Percentiles rank a stretch among this genome's conserved stretches.
These are phyloP conservation scores for Ustilago xerochloae DNA, from an alignment of 1,284 basidiomycete genomes.

Conservation along the genomic window DNA sequence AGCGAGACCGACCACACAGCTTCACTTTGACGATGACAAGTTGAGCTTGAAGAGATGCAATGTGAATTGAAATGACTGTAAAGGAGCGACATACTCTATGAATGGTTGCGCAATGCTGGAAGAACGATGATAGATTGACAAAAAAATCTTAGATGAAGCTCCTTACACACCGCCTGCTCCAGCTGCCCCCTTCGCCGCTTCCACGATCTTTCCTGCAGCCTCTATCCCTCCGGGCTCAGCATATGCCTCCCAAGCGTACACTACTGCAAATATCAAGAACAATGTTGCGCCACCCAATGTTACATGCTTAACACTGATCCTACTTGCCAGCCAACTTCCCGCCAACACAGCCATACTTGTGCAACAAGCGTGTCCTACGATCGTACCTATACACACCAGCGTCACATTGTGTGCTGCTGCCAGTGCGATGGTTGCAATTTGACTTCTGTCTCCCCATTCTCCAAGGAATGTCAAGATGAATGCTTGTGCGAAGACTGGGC, in stretches of 20 bases:
- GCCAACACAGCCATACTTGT: slow-evolving; percentile 89
- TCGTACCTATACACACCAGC: slow-evolving; percentile 88
- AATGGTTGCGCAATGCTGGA: no score
- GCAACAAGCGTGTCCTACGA: slow-evolving; percentile 87
- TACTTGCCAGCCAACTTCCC: slow-evolving; percentile 79
- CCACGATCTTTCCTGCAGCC: neutral
- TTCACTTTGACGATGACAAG: no score
- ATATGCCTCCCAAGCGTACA: slow-evolving; percentile 70
- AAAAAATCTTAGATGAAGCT: no score
- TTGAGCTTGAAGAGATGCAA: no score
- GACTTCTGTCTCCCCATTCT: slow-evolving; percentile 97
- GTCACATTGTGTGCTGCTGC: slow-evolving; percentile 88
- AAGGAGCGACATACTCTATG: no score
- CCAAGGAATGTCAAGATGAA: slow-evolving; percentile 96
- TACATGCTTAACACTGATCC: slow-evolving; percentile 70
- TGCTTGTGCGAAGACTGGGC: slow-evolving; percentile 93
- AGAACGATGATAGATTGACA: no score
- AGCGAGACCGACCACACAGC: no score
- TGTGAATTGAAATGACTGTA: no score
- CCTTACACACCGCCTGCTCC: neutral
- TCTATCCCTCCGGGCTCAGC: neutral
- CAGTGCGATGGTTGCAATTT: slow-evolving; percentile 95
- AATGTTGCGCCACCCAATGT: slow-evolving; percentile 83
- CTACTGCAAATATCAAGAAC: slow-evolving; percentile 80
- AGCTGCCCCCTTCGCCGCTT: slow-evolving; percentile 13